phyloP scores from a whole-genome alignment of 345 rosid genomes.

The Syzygium grande region DNA sequence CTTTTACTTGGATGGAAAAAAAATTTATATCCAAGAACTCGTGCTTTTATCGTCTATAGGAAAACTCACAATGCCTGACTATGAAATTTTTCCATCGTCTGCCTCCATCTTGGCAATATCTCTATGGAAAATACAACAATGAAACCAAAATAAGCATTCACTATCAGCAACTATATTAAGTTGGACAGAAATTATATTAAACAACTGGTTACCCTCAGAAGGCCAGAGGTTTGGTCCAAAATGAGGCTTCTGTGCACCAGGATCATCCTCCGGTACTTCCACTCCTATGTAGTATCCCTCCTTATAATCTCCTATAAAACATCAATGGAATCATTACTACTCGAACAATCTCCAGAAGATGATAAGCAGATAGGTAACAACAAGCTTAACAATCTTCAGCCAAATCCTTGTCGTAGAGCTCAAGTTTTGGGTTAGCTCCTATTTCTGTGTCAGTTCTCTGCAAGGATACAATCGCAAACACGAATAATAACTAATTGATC shows the following conservation, averaged over 20 bases:
- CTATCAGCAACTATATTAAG: background rate
- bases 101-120: conserved; percentile 70
- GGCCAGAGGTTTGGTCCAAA: conserved; percentile 87
- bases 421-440: background rate
- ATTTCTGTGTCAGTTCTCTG: background rate
- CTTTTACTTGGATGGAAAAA: background rate
- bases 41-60: background rate
- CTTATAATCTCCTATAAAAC: conserved; percentile 60
- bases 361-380: background rate
- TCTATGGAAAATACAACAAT: conserved; percentile 12
- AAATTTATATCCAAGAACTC: background rate
- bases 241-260: conserved; percentile 49
- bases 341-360: background rate
- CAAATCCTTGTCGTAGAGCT: background rate
- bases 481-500: background rate
- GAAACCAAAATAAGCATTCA: background rate
- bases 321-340: background rate
- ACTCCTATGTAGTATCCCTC: conserved; percentile 80
- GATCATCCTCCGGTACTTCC: conserved; percentile 56
- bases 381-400: background rate
- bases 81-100: conserved; percentile 63
- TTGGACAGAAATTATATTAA: background rate
- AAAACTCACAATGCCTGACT: conserved; percentile 53
- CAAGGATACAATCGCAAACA: background rate
- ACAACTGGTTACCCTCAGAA: conserved; percentile 13